These are phyloP conservation scores for Pigoraptor vietnamica DNA, from an alignment of 78 protist genomes.

Conservation along the genomic window DNA sequence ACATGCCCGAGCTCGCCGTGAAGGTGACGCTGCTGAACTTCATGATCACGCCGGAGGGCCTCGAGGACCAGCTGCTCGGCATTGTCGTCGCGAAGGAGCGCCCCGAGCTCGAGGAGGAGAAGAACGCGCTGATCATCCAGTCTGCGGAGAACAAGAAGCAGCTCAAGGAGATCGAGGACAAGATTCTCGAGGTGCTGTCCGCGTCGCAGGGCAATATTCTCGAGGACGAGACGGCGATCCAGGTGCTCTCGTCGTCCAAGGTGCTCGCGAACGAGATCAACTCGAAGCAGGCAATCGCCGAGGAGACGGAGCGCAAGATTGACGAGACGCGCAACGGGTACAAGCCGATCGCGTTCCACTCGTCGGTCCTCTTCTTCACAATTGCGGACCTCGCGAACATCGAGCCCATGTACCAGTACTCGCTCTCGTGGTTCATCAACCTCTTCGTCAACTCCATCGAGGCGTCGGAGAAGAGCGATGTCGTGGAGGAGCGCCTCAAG, in stretches of 20 bases:
- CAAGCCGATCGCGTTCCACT: conserved; percentile 53
- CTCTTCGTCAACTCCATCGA: conserved; percentile 51
- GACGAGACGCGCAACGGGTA: conserved; percentile 62
- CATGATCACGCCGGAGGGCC: conserved; percentile 67
- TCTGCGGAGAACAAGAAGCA: conserved; percentile 55
- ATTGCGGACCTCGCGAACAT: conserved; percentile 55
- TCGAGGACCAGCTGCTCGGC: conserved; percentile 80
- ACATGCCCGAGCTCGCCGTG: conserved; percentile 69
- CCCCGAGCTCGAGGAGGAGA: conserved; percentile 69
- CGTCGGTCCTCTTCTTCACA: conserved; percentile 75
- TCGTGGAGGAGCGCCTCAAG: conserved; percentile 14
- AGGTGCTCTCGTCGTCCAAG: conserved; percentile 72
- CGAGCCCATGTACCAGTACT: conserved; percentile 94
- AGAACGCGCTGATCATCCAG: conserved; percentile 44
- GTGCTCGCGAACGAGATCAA: conserved; percentile 35
- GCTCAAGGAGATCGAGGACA: conserved; percentile 65
- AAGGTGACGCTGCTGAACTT: conserved; percentile 80
- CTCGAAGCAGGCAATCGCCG: conserved; percentile 48
- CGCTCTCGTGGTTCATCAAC: conserved; percentile 76
- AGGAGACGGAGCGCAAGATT: conserved; percentile 62
- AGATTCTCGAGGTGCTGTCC: conserved; percentile 58
- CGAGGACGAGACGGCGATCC: conserved; percentile 75
- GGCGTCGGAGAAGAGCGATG: conserved; percentile 13
- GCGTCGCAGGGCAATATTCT: conserved; percentile 56
- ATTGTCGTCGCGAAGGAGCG: conserved; percentile 66